Percentiles rank a stretch among this genome's conserved stretches.
These are phyloP conservation scores for Colletotrichum incanum DNA, from an alignment of 2,329 filamentous ascomycete species.

Conservation along the genomic window DNA sequence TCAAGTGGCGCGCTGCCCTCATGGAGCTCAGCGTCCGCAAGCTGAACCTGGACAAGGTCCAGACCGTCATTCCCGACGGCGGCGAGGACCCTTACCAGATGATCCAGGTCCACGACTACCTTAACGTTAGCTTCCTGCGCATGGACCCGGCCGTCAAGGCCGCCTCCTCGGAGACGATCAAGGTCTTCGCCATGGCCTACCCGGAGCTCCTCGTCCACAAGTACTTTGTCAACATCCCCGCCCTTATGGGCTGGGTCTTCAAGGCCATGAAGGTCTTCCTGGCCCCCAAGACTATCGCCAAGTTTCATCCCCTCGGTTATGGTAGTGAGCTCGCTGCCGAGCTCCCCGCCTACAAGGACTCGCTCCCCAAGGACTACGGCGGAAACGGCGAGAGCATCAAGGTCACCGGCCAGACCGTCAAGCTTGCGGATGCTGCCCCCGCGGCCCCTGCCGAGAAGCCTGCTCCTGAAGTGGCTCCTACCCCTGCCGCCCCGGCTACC, in stretches of 20 bases:
- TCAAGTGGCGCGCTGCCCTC: conserved; percentile 89
- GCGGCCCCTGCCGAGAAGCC: conserved; percentile 22
- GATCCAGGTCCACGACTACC: conserved; percentile 94
- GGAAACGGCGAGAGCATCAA: conserved; percentile 73
- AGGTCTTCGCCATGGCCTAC: conserved; percentile 85
- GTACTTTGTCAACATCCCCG: conserved; percentile 95
- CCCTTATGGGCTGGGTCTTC: conserved; percentile 92
- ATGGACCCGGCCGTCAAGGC: conserved; percentile 81
- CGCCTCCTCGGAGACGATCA: conserved; percentile 79
- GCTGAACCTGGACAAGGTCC: conserved; percentile 79
- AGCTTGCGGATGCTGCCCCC: conserved; percentile 45
- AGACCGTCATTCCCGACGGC: conserved; percentile 79
- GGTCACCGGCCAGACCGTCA: conserved; percentile 52
- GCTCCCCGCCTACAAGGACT: conserved; percentile 71
- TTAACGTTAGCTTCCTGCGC: conserved; percentile 87
- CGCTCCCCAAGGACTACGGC: conserved; percentile 84
- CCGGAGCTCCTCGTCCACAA: conserved; percentile 89
- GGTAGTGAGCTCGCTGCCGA: conserved; percentile 78
- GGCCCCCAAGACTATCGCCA: conserved; percentile 80
- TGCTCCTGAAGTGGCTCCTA: conserved; percentile 37
- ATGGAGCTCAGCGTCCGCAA: conserved; percentile 90
- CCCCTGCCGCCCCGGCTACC: conserved; percentile 36
- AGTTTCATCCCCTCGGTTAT: conserved; percentile 84
- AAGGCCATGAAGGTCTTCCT: conserved; percentile 82
- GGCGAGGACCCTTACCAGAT: conserved; percentile 90